Conservation (phyloP, 108 stramenopile species). For the Nitzschia sp. region DNA sequence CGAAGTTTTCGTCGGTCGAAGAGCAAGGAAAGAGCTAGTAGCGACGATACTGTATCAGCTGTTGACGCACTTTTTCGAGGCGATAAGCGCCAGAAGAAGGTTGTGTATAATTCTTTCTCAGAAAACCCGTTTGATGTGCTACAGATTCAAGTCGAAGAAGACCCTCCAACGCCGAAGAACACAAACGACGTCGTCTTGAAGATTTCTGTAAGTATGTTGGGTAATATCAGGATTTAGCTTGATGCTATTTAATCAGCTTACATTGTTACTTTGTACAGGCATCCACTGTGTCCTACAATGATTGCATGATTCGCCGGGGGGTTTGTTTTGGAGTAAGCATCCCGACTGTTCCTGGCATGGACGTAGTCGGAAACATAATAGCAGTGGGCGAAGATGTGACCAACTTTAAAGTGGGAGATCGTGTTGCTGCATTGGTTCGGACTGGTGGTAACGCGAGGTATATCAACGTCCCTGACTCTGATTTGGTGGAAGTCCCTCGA, state of each 20-base stretch:
- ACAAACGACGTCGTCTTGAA: slow-evolving; percentile 52
- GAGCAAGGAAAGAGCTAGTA: no score
- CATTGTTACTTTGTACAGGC: slow-evolving; percentile 34
- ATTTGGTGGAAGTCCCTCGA: slow-evolving; percentile 47
- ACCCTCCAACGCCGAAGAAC: slow-evolving; percentile 31
- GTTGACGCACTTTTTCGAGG: not conserved
- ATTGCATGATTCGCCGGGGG: slow-evolving; percentile 57
- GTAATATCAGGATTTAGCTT: not conserved
- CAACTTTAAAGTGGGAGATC: slow-evolving; percentile 49
- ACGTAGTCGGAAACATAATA: slow-evolving; percentile 59
- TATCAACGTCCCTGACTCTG: slow-evolving; percentile 32
- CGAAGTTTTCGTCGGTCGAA: no score
- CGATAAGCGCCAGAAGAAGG: slow-evolving; percentile 24
- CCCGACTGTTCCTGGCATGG: slow-evolving; percentile 63
- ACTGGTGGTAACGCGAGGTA: slow-evolving; percentile 72
- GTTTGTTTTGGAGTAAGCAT: slow-evolving; percentile 39
- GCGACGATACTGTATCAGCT: not conserved
- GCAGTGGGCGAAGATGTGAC: slow-evolving; percentile 32
- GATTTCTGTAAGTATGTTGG: slow-evolving; percentile 15
- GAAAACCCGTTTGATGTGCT: slow-evolving; percentile 16
- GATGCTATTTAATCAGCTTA: not conserved
- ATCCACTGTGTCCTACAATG: slow-evolving; percentile 60
- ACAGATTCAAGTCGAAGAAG: slow-evolving; percentile 17
- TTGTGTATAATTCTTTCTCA: slow-evolving; percentile 15
- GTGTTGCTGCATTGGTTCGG: slow-evolving; percentile 54